Evolutionary conservation across 257 asterid species (phyloP).

Genomic region (Petrea volubilis): DNA sequence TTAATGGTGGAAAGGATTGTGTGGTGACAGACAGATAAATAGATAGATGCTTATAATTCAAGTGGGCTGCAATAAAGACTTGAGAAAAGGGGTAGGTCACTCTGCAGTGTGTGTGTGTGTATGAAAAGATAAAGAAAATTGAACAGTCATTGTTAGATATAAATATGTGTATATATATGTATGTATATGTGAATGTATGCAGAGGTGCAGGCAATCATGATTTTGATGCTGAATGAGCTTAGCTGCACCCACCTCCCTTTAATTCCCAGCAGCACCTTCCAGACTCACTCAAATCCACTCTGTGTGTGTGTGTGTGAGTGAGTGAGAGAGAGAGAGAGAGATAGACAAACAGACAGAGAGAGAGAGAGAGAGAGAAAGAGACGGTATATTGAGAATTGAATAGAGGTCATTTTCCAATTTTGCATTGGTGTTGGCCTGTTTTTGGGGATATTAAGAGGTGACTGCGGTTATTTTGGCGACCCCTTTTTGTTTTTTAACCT

Average conservation of each 20-base stretch:
- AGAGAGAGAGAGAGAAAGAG: neutral
- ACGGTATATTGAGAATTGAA: slow-evolving; percentile 1
- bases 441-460: slow-evolving; percentile 44
- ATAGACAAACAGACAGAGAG: slow-evolving; percentile 19
- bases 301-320: neutral
- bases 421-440: slow-evolving; percentile 36
- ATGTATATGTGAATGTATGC: neutral
- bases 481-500: slow-evolving; percentile 24
- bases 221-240: slow-evolving; percentile 40
- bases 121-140: neutral
- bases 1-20: slow-evolving; percentile 33
- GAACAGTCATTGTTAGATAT: slow-evolving; percentile 30
- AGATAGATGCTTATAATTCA: slow-evolving; percentile 25
- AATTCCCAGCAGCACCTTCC: slow-evolving; percentile 13
- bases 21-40: slow-evolving; percentile 29
- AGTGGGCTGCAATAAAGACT: slow-evolving; percentile 38
- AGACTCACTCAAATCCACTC: neutral
- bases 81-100: slow-evolving; percentile 18
- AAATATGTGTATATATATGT: neutral
- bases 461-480: neutral
- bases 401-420: slow-evolving; percentile 58
- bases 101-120: slow-evolving; percentile 25
- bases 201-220: slow-evolving; percentile 50
- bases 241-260: slow-evolving; percentile 45
- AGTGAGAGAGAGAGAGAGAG: slow-evolving; percentile 22